A percentile compares a stretch with the other conserved stretches of the same genome.
Evolutionary conservation across 2,329 filamentous ascomycete species (phyloP).

Genomic region (Colletotrichum higginsianum): DNA sequence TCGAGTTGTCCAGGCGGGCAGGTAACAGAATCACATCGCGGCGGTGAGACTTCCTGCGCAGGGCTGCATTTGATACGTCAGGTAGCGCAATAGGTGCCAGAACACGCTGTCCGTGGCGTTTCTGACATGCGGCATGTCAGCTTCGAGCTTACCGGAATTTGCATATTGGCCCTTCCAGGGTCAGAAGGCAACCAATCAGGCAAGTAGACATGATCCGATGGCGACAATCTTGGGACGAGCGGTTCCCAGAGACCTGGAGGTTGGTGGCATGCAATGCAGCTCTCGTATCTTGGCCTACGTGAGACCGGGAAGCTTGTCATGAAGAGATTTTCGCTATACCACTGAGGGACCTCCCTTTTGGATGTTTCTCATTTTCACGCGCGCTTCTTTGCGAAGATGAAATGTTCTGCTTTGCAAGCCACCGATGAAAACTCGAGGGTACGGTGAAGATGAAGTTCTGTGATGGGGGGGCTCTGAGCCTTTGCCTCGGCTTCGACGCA

Average conservation of each 20-base stretch:
- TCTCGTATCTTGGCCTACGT: neutral
- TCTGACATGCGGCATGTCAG: constrained; percentile 11
- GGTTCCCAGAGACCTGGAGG: neutral
- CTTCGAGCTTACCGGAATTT: neutral
- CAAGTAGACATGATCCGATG: neutral
- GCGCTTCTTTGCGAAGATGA: neutral
- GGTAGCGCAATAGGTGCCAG: neutral
- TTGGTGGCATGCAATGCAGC: neutral
- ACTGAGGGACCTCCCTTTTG: neutral
- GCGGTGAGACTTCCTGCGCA: neutral
- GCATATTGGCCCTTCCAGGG: too few relatives aligned
- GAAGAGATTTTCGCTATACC: neutral
- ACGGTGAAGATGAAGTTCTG: too few relatives aligned
- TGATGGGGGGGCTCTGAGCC: neutral
- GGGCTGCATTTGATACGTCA: neutral
- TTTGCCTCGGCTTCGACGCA: neutral
- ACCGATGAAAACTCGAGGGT: rapidly evolving
- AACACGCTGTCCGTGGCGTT: constrained; percentile 9
- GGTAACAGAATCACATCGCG: neutral
- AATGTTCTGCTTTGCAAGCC: neutral
- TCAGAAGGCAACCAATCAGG: neutral
- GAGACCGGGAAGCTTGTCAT: neutral
- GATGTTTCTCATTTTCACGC: neutral
- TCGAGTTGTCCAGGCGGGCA: too few relatives aligned
- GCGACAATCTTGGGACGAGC: too few relatives aligned